phyloP scores from a whole-genome alignment of 148 eudicot species.

The Polygonum maritimum region DNA sequence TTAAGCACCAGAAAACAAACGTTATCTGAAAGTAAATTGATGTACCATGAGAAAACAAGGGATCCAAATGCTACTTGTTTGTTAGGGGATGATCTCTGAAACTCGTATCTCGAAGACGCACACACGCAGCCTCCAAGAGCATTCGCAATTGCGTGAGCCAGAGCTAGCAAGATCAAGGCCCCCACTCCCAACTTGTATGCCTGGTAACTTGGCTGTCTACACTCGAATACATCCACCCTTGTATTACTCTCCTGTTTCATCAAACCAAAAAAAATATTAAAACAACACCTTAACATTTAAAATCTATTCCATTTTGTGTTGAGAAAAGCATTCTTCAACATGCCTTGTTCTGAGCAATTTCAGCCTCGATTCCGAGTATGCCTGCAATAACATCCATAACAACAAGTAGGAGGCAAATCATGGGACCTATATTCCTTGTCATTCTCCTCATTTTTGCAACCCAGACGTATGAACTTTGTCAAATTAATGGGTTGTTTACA shows the following conservation, averaged over 20 bases:
- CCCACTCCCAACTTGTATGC: conserved; percentile 75
- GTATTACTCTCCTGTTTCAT: conserved; percentile 35
- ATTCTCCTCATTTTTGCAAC: conserved; percentile 14
- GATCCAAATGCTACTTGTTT: conserved; percentile 64
- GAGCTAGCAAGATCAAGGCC: conserved; percentile 47
- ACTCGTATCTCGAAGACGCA: conserved; percentile 47
- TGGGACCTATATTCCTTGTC: conserved; percentile 31
- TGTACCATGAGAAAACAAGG: conserved; percentile 63
- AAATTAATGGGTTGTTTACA: not conserved
- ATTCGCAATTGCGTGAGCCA: conserved; percentile 59
- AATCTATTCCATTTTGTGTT: not conserved
- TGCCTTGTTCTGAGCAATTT: conserved; percentile 72
- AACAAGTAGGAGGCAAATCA: conserved; percentile 58
- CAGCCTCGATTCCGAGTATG: conserved; percentile 72
- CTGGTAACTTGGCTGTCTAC: conserved; percentile 65
- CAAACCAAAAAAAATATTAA: not conserved
- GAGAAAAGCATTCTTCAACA: not conserved
- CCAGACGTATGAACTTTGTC: not conserved
- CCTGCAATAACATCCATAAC: conserved; percentile 67
- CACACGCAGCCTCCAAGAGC: conserved; percentile 74
- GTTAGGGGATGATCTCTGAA: conserved; percentile 51
- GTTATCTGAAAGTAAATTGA: not conserved
- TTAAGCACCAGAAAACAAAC: not conserved
- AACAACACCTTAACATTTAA: not conserved
- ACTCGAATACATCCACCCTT: conserved; percentile 53